Base-by-base conservation (phyloP, 805 yeast genomes). In the Nakazawaea sp. region DNA sequence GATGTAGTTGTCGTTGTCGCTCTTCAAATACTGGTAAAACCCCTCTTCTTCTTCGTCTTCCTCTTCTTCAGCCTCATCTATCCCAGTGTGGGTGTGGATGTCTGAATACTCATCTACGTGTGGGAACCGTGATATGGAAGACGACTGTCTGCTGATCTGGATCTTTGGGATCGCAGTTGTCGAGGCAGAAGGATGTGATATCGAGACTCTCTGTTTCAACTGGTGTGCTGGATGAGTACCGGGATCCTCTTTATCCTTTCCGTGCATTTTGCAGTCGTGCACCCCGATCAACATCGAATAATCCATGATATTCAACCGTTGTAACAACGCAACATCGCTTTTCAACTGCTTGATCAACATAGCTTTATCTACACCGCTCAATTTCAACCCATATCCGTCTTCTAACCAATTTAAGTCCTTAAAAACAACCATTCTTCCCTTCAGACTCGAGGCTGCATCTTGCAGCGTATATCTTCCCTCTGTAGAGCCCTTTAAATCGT, bases 321-420 rank as follows among this genome's bases (percentile, higher is more conserved):
- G 70, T 30, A 92, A 66, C 17, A 92, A 67, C 39, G 64, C 58
- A 15, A 87, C 92, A 55, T 92, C 99, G 23, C 68, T 68, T 32
- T 68, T 75, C 40, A 92, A 63, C 58, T 92, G 98, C 13, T 67
- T 59, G 21, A 84, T 56, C 37, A 92, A 77, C 20, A 66, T 58
- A 30, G 65, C 61, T 27, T 71, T 64, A 49, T 83, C 87, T 8
- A 59, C 51, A 0, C 95, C 89, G 1, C 96, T 96, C 47, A 92
- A 73, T 25, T 71, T 60, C n/a, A 92, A 75, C 21, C 65, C 62
- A 42, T 75, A 78, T 21, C 76, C 64, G 24, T 70, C 62, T 45
- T 84, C 80, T 19, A 90, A 56, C 89, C 95, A 92, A 57, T 92
- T 90, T 41, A 86, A 60, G 59, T 92, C 99, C 55, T 92, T 92